phyloP scores from a whole-genome alignment of 176 grass and related monocot species.

The Triticum timopheevii region DNA sequence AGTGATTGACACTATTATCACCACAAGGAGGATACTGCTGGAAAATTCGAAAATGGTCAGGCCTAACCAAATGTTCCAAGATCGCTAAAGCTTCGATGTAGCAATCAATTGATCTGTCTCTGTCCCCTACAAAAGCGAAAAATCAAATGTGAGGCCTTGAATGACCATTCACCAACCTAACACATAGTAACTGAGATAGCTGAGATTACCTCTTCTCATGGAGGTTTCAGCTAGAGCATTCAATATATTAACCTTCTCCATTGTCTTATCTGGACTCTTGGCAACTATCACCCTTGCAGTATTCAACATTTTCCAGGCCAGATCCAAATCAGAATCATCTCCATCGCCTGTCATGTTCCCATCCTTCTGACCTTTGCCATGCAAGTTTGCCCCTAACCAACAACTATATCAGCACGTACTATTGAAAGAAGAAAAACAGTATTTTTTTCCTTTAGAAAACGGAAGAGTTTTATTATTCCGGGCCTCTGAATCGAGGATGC shows the following conservation, averaged over 20 bases:
- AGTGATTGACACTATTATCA: no score
- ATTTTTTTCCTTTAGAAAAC: background rate
- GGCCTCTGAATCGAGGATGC: background rate
- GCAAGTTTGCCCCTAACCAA: constrained; percentile 45
- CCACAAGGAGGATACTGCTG: constrained; percentile 9
- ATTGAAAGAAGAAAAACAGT: background rate
- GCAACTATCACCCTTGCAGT: constrained; percentile 87
- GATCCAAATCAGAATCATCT: constrained; percentile 86
- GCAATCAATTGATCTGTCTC: constrained; percentile 67
- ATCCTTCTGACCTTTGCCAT: constrained; percentile 43
- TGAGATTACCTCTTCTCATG: constrained; percentile 75
- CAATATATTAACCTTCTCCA: constrained; percentile 78
- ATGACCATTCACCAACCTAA: background rate
- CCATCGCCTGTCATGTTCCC: constrained; percentile 49
- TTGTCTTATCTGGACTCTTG: constrained; percentile 47
- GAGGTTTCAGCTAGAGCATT: constrained; percentile 73
- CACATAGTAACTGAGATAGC: background rate
- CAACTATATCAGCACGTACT: constrained; percentile 20
- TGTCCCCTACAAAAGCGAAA: constrained; percentile 48
- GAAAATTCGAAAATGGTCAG: constrained; percentile 59
- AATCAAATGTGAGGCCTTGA: constrained; percentile 9
- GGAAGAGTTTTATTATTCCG: background rate
- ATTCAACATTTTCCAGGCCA: constrained; percentile 90
- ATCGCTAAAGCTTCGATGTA: constrained; percentile 79
- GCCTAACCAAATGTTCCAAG: constrained; percentile 47